A percentile compares a stretch with the other conserved stretches of the same genome.
Evolutionary conservation across 192 early-diverging fungal species (phyloP).

Genomic region (Jimgerdemannia lactiflua): DNA sequence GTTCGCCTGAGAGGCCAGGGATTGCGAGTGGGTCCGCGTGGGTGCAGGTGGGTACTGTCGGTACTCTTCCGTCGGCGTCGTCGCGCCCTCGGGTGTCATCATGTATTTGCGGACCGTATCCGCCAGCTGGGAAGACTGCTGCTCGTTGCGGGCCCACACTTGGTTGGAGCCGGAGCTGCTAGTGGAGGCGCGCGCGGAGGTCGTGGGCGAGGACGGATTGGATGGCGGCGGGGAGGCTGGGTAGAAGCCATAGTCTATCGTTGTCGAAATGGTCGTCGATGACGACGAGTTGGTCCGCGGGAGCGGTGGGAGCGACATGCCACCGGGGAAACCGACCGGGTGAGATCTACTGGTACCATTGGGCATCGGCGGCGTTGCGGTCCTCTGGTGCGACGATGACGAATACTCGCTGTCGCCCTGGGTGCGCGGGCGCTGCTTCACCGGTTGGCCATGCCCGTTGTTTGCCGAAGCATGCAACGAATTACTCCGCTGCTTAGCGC

Average conservation of each 20-base stretch:
- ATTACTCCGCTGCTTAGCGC: not conserved
- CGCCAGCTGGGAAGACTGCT: constrained; percentile 41
- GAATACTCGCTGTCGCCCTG: not conserved
- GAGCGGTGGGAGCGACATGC: constrained; percentile 31
- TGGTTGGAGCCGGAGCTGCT: constrained; percentile 31
- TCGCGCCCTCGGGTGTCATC: constrained; percentile 29
- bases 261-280: not conserved
- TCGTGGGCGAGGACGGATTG: constrained; percentile 52
- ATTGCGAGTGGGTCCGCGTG: constrained; percentile 26
- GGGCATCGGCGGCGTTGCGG: not conserved
- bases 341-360: not conserved
- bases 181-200: constrained; percentile 34
- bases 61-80: constrained; percentile 13
- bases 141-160: constrained; percentile 40
- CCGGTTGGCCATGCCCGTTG: not conserved
- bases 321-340: not conserved
- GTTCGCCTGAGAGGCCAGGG: not conserved
- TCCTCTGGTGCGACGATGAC: not conserved
- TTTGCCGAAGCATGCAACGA: not conserved
- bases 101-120: constrained; percentile 54
- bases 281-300: constrained; percentile 14
- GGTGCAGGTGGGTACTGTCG: constrained; percentile 30
- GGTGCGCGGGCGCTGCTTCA: not conserved
- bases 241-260: constrained; percentile 29
- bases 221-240: constrained; percentile 54